Conservation (phyloP, 176 grass and related monocot genomes). For the Ampelocalamus luodianensis region DNA sequence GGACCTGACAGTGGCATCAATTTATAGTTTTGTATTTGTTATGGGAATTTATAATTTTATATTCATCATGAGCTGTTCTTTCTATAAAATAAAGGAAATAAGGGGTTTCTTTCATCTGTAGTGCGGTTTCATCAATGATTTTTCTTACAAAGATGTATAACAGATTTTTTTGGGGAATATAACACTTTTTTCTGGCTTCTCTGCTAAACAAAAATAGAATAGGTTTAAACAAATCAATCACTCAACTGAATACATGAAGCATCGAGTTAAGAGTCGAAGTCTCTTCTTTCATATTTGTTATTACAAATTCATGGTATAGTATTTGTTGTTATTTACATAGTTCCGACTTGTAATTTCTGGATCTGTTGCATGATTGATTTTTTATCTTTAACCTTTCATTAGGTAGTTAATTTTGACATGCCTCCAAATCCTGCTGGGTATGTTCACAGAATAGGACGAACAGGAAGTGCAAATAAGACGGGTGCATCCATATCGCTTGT, state of each 20-base stretch:
- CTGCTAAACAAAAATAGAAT: constrained; percentile 5
- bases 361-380: background rate
- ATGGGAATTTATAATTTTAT: background rate
- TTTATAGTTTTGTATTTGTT: background rate
- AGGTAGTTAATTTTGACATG: constrained; percentile 99
- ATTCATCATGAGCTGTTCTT: constrained; percentile 2
- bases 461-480: constrained; percentile 82
- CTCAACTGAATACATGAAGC: background rate
- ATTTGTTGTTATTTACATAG: background rate
- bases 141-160: constrained; percentile 22
- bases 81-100: constrained; percentile 28
- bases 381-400: constrained; percentile 42
- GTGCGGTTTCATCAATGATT: constrained; percentile 7
- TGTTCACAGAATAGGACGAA: constrained; percentile 91
- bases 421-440: constrained; percentile 74
- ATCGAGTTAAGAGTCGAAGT: background rate
- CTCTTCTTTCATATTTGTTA: background rate
- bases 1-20: background rate
- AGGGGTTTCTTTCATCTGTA: background rate
- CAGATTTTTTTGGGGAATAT: constrained; percentile 7
- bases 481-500: constrained; percentile 92
- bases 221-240: constrained; percentile 4
- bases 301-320: constrained; percentile 17
- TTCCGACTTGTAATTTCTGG: constrained; percentile 20
- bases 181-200: background rate